phyloP scores from a whole-genome alignment of 2,329 filamentous ascomycete genomes.

The Penicillium sp. region DNA sequence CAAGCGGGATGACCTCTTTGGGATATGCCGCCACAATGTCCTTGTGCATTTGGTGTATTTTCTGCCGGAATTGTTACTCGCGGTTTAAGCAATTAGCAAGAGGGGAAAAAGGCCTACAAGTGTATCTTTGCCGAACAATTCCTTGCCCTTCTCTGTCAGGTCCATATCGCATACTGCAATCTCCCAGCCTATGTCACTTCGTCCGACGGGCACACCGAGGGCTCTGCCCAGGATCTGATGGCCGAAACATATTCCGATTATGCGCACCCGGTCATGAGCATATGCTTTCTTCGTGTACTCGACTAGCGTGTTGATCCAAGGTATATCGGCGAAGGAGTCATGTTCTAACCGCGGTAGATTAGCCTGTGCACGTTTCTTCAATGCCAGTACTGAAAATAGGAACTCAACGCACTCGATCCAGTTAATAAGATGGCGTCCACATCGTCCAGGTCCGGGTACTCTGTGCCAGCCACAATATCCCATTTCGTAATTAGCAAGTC shows the following conservation, averaged over 20 bases:
- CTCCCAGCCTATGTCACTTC: constrained; percentile 73
- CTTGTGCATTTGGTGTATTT: constrained; percentile 78
- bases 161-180: constrained; percentile 67
- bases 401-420: constrained; percentile 56
- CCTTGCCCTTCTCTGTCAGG: constrained; percentile 65
- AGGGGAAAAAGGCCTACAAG: constrained; percentile 42
- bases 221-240: constrained; percentile 80
- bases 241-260: constrained; percentile 83
- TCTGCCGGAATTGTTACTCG: no score
- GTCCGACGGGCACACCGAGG: constrained; percentile 62
- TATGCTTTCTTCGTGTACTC: constrained; percentile 62
- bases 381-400: not conserved
- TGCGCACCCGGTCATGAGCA: constrained; percentile 57
- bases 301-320: constrained; percentile 73
- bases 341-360: constrained; percentile 47
- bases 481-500: constrained; percentile 60
- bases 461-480: constrained; percentile 64
- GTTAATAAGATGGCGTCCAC: constrained; percentile 81
- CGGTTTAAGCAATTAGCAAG: constrained; percentile 6
- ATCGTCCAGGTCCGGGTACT: constrained; percentile 68
- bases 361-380: not conserved
- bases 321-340: constrained; percentile 68
- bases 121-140: constrained; percentile 65
- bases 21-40: constrained; percentile 69
- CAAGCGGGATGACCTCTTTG: constrained; percentile 58